phyloP scores from a whole-genome alignment of 805 yeast species.

The Candida quercuum region DNA sequence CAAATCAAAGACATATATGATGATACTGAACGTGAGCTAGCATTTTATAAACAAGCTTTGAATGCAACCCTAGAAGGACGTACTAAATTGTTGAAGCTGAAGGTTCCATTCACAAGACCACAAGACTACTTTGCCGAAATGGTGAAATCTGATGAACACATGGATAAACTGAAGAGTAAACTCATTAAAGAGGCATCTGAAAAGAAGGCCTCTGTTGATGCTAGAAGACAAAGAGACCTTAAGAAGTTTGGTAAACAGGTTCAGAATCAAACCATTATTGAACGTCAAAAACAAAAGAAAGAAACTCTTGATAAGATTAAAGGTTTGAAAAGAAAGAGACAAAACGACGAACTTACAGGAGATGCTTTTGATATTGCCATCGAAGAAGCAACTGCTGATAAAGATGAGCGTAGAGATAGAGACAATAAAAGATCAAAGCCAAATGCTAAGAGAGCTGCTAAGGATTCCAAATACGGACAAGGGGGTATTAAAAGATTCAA shows the following conservation, averaged over 20 bases:
- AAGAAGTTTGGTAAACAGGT: constrained; percentile 98
- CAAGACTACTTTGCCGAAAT: constrained; percentile 96
- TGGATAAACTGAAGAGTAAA: constrained; percentile 86
- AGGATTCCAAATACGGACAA: constrained; percentile 66
- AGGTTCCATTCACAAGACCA: constrained; percentile 89
- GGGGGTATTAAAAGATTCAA: constrained; percentile 77
- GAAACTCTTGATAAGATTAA: constrained; percentile 88
- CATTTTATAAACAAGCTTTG: constrained; percentile 91
- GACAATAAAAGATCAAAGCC: constrained; percentile 47
- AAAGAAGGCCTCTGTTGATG: constrained; percentile 88
- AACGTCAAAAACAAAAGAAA: constrained; percentile 87
- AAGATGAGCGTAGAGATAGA: constrained; percentile 26
- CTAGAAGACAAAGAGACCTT: constrained; percentile 87
- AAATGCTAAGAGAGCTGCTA: constrained; percentile 62
- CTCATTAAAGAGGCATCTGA: constrained; percentile 73
- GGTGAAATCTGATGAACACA: constrained; percentile 97
- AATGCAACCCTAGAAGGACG: constrained; percentile 77
- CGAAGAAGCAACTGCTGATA: constrained; percentile 67
- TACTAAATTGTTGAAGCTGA: constrained; percentile 54
- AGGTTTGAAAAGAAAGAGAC: constrained; percentile 84
- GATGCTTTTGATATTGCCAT: constrained; percentile 87
- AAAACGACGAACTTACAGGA: constrained; percentile 61
- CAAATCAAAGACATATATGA: constrained; percentile 85
- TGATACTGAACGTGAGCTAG: constrained; percentile 92
- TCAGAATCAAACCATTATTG: constrained; percentile 87